phyloP scores from a whole-genome alignment of 129 eudicot species.

The Centaurea solstitialis region DNA sequence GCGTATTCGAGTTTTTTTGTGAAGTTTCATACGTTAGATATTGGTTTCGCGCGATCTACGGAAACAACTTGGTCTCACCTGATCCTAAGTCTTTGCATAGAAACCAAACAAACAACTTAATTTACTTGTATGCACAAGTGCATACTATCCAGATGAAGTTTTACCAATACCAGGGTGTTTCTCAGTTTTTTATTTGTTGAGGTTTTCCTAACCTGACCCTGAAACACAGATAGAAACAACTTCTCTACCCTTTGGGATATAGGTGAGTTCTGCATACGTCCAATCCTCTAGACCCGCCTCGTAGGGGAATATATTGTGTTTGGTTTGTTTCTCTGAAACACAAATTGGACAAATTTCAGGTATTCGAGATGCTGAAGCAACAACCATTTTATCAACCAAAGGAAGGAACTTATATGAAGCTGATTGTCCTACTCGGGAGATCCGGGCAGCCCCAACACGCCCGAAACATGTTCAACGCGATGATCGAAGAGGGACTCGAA shows the following conservation, averaged over 20 bases:
- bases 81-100: too few relatives aligned
- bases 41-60: too few relatives aligned
- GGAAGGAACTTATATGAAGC: slow-evolving; percentile 91
- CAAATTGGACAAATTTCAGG: slow-evolving; percentile 35
- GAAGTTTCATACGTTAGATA: too few relatives aligned
- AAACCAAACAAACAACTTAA: too few relatives aligned
- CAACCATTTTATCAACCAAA: slow-evolving; percentile 93
- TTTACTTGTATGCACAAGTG: too few relatives aligned
- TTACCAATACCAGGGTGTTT: too few relatives aligned
- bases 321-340: background rate
- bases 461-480: slow-evolving; percentile 60
- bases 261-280: background rate
- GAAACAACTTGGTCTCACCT: too few relatives aligned
- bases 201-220: too few relatives aligned
- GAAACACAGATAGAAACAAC: background rate
- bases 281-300: background rate
- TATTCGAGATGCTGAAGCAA: slow-evolving; percentile 86
- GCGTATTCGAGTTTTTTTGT: too few relatives aligned
- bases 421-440: slow-evolving; percentile 83
- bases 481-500: slow-evolving; percentile 80
- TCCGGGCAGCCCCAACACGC: slow-evolving; percentile 87
- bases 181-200: too few relatives aligned
- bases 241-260: background rate
- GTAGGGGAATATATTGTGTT: background rate
- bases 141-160: too few relatives aligned